A percentile compares a stretch with the other conserved stretches of the same genome.
Evolutionary conservation across 176 grass and related monocot species (phyloP).

Genomic region (Zea mays): Zm-B73-REFERENCE-NAM-5.0 NC_050097.1:117945501-117946000

Average conservation of each 20-base stretch:
- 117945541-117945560: not conserved
- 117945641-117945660: not conserved
- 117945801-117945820: slow-evolving; percentile 66
- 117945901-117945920: slow-evolving; percentile 69
- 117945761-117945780: slow-evolving; percentile 71
- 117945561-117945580: not conserved
- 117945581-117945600: not conserved
- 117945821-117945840: slow-evolving; percentile 54
- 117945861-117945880: slow-evolving; percentile 72
- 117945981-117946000: not conserved
- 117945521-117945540: slow-evolving; percentile 61
- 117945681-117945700: slow-evolving; percentile 82
- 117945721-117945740: slow-evolving; percentile 70
- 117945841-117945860: slow-evolving; percentile 70
- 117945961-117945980: not conserved
- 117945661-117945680: not conserved
- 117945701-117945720: slow-evolving; percentile 44
- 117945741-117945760: slow-evolving; percentile 70
- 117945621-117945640: too few relatives aligned
- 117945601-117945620: too few relatives aligned
- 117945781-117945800: slow-evolving; percentile 72
- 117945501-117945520: slow-evolving; percentile 60
- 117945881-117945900: slow-evolving; percentile 64
- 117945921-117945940: slow-evolving; percentile 26
- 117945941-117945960: not conserved